Conservation (phyloP, 768 basidiomycete genomes). For the Pleurotus eryngii region DNA sequence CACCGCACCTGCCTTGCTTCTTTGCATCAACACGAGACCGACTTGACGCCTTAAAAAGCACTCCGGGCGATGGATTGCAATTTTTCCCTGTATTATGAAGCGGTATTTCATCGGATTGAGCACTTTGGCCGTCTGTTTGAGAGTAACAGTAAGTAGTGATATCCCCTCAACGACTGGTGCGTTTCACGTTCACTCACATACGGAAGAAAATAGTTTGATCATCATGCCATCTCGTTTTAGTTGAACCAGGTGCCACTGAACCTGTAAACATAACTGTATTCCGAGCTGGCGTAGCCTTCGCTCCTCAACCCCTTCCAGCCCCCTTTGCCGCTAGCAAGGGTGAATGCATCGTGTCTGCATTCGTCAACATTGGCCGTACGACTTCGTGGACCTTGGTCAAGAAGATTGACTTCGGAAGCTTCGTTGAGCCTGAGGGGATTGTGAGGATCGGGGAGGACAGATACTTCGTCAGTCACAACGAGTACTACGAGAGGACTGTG, state of each 20-base stretch:
- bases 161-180: not conserved
- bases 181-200: not conserved
- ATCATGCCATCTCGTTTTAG: not conserved
- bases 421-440: conserved; percentile 6
- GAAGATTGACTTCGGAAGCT: conserved; percentile 1
- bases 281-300: not conserved
- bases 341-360: conserved; percentile 5
- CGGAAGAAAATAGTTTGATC: no score
- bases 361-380: not conserved
- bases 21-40: no score
- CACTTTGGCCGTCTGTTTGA: no score
- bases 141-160: not conserved
- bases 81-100: no score
- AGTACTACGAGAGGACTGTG: not conserved
- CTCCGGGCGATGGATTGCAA: no score
- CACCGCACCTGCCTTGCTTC: no score
- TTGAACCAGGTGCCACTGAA: not conserved
- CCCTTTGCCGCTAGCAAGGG: conserved; percentile 3
- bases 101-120: no score
- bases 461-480: conserved; percentile 5
- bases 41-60: no score
- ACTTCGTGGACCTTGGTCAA: conserved; percentile 1
- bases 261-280: not conserved
- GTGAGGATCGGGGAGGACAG: conserved; percentile 4
- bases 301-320: not conserved